phyloP scores from a whole-genome alignment of 257 asterid species.

The Phtheirospermum japonicum region DNA sequence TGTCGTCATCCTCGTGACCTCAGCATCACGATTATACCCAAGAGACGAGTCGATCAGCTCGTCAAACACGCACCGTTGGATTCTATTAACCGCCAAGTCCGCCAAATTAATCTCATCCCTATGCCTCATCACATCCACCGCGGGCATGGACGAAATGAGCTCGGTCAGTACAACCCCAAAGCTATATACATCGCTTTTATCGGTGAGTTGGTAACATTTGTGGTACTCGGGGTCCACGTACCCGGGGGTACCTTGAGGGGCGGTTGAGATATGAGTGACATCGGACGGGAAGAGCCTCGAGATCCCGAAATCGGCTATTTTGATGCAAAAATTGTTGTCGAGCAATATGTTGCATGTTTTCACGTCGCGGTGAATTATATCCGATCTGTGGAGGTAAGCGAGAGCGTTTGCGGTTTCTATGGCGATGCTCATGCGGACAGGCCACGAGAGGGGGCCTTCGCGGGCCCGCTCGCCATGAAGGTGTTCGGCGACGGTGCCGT shows the following conservation, averaged over 20 bases:
- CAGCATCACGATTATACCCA: conserved; percentile 47
- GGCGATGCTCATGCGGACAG: conserved; percentile 62
- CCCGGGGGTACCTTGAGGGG: conserved; percentile 89
- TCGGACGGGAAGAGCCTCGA: conserved; percentile 60
- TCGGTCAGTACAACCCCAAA: conserved; percentile 74
- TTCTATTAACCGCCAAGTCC: conserved; percentile 52
- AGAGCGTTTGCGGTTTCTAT: conserved; percentile 66
- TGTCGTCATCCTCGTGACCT: conserved; percentile 59
- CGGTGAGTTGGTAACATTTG: conserved; percentile 63
- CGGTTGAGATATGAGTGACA: conserved; percentile 74
- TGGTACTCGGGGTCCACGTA: conserved; percentile 84
- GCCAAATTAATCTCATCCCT: conserved; percentile 70
- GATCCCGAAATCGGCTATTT: conserved; percentile 85
- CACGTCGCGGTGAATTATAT: conserved; percentile 68
- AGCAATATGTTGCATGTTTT: conserved; percentile 74
- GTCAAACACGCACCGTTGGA: conserved; percentile 54
- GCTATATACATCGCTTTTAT: conserved; percentile 82
- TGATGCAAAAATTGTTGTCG: conserved; percentile 51
- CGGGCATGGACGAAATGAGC: conserved; percentile 77
- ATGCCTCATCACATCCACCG: conserved; percentile 64
- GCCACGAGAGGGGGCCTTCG: conserved; percentile 52
- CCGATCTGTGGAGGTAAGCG: conserved; percentile 70
- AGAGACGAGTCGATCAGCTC: conserved; percentile 62
- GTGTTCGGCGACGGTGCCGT: conserved; percentile 80
- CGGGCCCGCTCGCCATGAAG: conserved; percentile 48